phyloP scores from a whole-genome alignment of 108 stramenopile species.

The Nitzschia inconspicua region DNA sequence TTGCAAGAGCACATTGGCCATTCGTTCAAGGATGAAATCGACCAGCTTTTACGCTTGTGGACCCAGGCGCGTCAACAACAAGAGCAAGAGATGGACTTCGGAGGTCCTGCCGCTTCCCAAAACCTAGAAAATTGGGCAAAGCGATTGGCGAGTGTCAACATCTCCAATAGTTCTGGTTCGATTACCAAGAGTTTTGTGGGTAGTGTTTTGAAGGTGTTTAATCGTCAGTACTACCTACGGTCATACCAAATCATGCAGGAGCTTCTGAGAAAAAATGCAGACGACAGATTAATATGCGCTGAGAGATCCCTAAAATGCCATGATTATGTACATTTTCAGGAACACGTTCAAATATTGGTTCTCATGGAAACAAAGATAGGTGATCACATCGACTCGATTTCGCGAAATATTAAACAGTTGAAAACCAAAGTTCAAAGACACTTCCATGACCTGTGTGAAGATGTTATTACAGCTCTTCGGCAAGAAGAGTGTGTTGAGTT shows the following conservation, averaged over 20 bases:
- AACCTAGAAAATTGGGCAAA: not conserved
- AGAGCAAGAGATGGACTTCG: conserved; percentile 1
- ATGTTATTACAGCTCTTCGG: conserved; percentile 21
- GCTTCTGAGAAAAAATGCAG: too few species aligned
- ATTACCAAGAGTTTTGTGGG: too few species aligned
- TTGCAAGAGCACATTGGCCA: conserved; percentile 7
- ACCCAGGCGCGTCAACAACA: not conserved
- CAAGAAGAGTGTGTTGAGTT: conserved; percentile 23
- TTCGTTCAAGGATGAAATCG: not conserved
- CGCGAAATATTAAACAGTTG: conserved; percentile 11
- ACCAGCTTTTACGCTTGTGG: not conserved
- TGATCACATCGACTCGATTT: too few species aligned
- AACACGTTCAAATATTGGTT: conserved; percentile 28
- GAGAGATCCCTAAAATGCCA: conserved; percentile 30
- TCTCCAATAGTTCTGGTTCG: too few species aligned
- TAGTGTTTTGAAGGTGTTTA: too few species aligned
- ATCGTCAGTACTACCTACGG: too few species aligned
- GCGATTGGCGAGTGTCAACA: conserved; percentile 4
- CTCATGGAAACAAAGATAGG: too few species aligned
- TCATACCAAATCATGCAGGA: too few species aligned
- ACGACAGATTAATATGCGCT: too few species aligned
- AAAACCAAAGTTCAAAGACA: conserved; percentile 5
- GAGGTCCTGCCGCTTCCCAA: not conserved
- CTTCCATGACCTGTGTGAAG: conserved; percentile 30
- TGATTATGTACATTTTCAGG: conserved; percentile 30